Evolutionary conservation across 2,329 filamentous ascomycete species (phyloP), one percentile per base, ranked within the genome.

Genomic region (Dothidotthia symphoricarpi): DNA sequence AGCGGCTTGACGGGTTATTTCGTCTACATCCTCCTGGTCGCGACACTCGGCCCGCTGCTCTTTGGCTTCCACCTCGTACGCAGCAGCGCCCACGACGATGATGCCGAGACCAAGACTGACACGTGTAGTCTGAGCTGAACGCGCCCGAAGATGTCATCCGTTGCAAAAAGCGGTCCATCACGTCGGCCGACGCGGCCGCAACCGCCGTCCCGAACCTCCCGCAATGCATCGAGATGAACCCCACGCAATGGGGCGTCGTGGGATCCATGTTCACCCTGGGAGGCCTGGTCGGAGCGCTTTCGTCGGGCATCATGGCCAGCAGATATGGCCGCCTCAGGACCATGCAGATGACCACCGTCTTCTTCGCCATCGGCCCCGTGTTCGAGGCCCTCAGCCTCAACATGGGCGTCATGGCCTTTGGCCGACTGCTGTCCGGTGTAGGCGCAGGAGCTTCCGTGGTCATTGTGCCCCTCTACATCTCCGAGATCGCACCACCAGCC

Each of bases 141-240:
- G 88, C 91, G 7, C 93, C 93, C 7, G 85, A 96, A 76, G 85
- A 90, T 74, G 88, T 94, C 58, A 85, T 98, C 57, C 94, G 87
- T 40, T 97, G 93, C 72, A 81, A 81, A 53, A 82, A 81, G 50
- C 76, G 78, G 51, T 71, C 72, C 27, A 74, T 78, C 46, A 62
- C 59, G 7, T 59, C 66, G 26, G 53, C 46, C 51, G 59, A 49
- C 37, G 51, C 39, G 47, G 61, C 66, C 40, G 24, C 34, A 10
- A 34, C 62, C 31, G 53, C 49, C 51, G 60, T 54, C 38, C 56
- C 46, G 45, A 65, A 66, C 44, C 73, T 85, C 6, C 75, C 85
- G 35, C 81, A 86, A 72, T 98, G 93, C 62, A 91, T 98, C 36
- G 84, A 83, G 39, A 97, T 97, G 93, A 82, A 73, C 54, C 76